phyloP scores from a whole-genome alignment of 164 flowering plant species.

The Dillenia suffruticosa region DNA sequence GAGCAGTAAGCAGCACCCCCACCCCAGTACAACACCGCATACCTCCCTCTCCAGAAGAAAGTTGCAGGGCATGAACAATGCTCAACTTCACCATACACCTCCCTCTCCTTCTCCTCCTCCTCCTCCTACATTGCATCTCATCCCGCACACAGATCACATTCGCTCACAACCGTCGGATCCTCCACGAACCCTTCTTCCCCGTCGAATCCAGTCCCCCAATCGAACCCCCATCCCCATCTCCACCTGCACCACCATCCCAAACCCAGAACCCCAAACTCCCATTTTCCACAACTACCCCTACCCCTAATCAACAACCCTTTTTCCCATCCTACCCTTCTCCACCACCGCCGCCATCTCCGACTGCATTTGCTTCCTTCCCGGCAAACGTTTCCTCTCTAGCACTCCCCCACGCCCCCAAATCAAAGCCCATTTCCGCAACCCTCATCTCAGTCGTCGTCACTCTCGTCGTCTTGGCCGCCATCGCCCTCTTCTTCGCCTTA shows the following conservation, averaged over 20 bases:
- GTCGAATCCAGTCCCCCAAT: constrained; percentile 9
- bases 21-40: too few relatives aligned
- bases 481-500: constrained; percentile 10
- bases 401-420: constrained; percentile 32
- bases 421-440: constrained; percentile 5
- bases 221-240: constrained; percentile 9
- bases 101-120: not conserved
- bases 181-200: constrained; percentile 39
- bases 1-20: too few relatives aligned
- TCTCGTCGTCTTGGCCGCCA: constrained; percentile 17
- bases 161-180: constrained; percentile 29
- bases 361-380: constrained; percentile 39
- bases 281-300: constrained; percentile 13
- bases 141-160: not conserved
- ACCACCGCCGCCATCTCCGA: constrained; percentile 33
- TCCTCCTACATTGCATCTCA: constrained; percentile 4
- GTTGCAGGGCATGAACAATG: too few relatives aligned
- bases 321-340: constrained; percentile 33
- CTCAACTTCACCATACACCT: not conserved
- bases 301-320: constrained; percentile 20
- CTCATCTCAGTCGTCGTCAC: constrained; percentile 22
- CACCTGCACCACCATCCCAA: constrained; percentile 6
- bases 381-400: constrained; percentile 60
- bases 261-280: constrained; percentile 24
- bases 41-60: too few relatives aligned